phyloP scores from a whole-genome alignment of 106 monocot species.

The Acorus gramineus region DNA sequence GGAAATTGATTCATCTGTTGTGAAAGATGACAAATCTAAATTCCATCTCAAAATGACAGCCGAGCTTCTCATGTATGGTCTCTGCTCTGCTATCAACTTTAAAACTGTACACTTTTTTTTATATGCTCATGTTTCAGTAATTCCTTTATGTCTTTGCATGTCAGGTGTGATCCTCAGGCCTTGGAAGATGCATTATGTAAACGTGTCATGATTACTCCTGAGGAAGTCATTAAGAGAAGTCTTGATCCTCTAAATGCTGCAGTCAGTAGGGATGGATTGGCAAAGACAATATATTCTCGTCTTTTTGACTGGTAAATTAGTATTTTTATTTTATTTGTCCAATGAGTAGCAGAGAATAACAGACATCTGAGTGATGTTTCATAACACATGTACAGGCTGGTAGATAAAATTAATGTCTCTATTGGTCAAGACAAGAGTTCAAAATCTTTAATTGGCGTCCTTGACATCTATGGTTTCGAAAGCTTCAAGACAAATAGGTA shows the following conservation, averaged over 20 bases:
- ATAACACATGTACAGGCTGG: constrained; percentile 45
- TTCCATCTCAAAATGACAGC: constrained; percentile 88
- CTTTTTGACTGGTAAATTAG: constrained; percentile 90
- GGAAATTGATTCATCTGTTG: constrained; percentile 91
- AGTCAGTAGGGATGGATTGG: constrained; percentile 89
- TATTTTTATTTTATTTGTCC: background rate
- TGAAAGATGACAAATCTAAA: constrained; percentile 87
- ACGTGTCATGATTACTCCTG: constrained; percentile 95
- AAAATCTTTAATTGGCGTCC: constrained; percentile 84
- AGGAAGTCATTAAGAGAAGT: constrained; percentile 91
- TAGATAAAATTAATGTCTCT: constrained; percentile 90
- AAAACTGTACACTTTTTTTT: background rate
- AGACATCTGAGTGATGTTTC: too few relatives aligned
- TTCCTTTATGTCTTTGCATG: constrained; percentile 7
- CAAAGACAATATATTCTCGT: constrained; percentile 89
- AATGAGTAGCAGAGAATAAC: too few relatives aligned
- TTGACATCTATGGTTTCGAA: constrained; percentile 99
- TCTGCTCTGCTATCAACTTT: background rate
- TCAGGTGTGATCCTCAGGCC: constrained; percentile 78
- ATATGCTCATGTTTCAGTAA: background rate
- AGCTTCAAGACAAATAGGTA: constrained; percentile 89
- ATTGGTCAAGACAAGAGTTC: constrained; percentile 90
- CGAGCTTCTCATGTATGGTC: constrained; percentile 77
- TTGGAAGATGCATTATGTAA: constrained; percentile 94
- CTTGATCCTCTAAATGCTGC: constrained; percentile 77